Evolutionary conservation across 2,329 filamentous ascomycete species (phyloP).

Genomic region (Zarea fungicola): DNA sequence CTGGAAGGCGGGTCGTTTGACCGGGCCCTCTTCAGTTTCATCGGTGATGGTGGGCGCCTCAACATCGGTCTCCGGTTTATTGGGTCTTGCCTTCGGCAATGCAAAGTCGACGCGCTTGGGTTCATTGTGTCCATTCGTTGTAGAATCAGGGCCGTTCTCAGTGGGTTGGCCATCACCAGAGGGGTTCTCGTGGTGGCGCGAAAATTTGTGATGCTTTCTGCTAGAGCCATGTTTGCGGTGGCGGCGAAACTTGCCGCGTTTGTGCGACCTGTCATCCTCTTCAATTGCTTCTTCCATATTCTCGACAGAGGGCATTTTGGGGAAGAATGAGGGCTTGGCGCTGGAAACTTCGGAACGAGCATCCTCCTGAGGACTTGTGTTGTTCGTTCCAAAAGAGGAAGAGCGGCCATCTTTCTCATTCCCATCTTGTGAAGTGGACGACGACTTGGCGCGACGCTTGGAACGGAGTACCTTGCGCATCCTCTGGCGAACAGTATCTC

Average conservation of each 20-base stretch:
- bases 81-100: constrained; percentile 20
- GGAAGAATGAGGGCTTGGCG: constrained; percentile 31
- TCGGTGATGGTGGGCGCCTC: background rate
- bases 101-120: constrained; percentile 57
- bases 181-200: constrained; percentile 24
- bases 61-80: background rate
- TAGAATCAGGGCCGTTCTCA: constrained; percentile 23
- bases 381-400: constrained; percentile 37
- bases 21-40: constrained; percentile 4
- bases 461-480: constrained; percentile 71
- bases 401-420: constrained; percentile 30
- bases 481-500: constrained; percentile 64
- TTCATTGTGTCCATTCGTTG: constrained; percentile 29
- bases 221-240: constrained; percentile 32
- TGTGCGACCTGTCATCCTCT: constrained; percentile 34
- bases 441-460: constrained; percentile 71
- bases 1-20: constrained; percentile 43
- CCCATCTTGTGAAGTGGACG: constrained; percentile 61
- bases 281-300: constrained; percentile 40
- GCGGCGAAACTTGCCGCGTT: constrained; percentile 31
- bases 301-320: constrained; percentile 28
- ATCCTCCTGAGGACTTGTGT: constrained; percentile 32
- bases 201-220: constrained; percentile 26
- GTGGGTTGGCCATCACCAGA: constrained; percentile 23
- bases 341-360: constrained; percentile 33